Evolutionary conservation across 495 filamentous ascomycete genomes (phyloP).

Genomic region (Penicillium chermesinum): DNA sequence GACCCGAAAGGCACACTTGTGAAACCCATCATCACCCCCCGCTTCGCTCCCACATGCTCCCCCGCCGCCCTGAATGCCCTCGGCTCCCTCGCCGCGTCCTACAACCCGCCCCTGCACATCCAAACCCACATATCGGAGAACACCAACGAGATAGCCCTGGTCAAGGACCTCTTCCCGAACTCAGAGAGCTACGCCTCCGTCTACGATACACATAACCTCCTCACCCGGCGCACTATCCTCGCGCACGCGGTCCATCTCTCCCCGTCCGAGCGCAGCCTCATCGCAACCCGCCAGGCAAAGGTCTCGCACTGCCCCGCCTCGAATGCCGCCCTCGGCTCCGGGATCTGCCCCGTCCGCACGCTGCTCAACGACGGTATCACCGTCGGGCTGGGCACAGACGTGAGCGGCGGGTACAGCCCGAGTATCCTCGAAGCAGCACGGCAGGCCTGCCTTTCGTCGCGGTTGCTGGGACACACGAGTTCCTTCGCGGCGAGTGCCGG

Average conservation of each 20-base stretch:
- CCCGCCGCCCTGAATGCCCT: slow-evolving; percentile 53
- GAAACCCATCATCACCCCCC: slow-evolving; percentile 78
- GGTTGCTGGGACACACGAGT: slow-evolving; percentile 49
- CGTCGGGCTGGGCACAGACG: slow-evolving; percentile 84
- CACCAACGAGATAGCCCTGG: slow-evolving; percentile 62
- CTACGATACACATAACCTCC: slow-evolving; percentile 67
- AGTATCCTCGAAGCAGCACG: slow-evolving; percentile 74
- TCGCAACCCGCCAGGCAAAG: slow-evolving; percentile 55
- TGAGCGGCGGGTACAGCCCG: slow-evolving; percentile 78
- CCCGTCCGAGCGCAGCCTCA: slow-evolving; percentile 54
- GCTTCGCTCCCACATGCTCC: slow-evolving; percentile 80
- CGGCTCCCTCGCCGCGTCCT: slow-evolving; percentile 56
- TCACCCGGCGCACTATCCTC: slow-evolving; percentile 70
- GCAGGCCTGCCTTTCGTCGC: slow-evolving; percentile 68
- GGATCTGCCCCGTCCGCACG: slow-evolving; percentile 63
- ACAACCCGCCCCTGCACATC: slow-evolving; percentile 53
- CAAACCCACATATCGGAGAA: slow-evolving; percentile 97
- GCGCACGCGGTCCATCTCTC: slow-evolving; percentile 81
- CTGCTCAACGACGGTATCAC: slow-evolving; percentile 67
- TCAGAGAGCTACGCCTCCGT: slow-evolving; percentile 63
- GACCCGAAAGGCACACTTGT: slow-evolving; percentile 61
- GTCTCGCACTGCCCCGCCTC: slow-evolving; percentile 83
- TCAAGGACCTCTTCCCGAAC: slow-evolving; percentile 63
- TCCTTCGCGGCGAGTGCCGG: background rate
- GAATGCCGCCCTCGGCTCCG: slow-evolving; percentile 75